Percentiles rank a stretch among this genome's conserved stretches.
Conservation (phyloP, 345 rosid genomes). For the Boechera retrofracta region DNA sequence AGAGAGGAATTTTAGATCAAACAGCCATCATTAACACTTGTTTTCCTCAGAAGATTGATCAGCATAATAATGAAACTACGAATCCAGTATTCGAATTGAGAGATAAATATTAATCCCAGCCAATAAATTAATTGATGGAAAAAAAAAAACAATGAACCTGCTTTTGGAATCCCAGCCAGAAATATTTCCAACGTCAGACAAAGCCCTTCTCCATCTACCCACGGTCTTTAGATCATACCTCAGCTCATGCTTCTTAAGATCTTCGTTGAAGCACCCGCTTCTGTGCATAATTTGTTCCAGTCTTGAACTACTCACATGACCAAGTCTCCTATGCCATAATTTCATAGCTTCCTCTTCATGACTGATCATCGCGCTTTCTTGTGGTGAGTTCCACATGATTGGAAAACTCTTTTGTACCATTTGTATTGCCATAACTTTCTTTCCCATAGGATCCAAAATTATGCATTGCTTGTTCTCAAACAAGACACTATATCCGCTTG, state of each 20-base stretch:
- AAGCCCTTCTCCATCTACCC: constrained; percentile 4
- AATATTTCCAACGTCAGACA: constrained; percentile 25
- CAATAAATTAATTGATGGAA: not conserved
- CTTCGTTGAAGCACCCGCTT: constrained; percentile 15
- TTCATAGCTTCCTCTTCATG: no score
- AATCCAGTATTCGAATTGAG: not conserved
- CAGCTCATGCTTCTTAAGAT: not conserved
- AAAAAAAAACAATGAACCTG: constrained; percentile 8
- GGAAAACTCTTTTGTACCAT: no score
- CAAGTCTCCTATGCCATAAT: no score
- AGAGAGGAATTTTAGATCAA: not conserved
- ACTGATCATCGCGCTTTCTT: no score
- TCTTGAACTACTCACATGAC: no score
- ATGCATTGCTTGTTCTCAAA: no score
- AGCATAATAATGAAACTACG: not conserved
- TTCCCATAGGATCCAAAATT: no score
- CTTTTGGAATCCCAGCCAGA: constrained; percentile 39
- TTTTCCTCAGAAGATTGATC: not conserved
- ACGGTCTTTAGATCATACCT: constrained; percentile 18
- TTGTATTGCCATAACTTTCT: no score
- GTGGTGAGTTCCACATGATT: no score
- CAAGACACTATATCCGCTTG: no score
- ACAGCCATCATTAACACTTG: not conserved
- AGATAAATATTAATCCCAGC: not conserved
- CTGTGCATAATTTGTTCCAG: no score